Base-by-base conservation (phyloP, 2,329 filamentous ascomycete species). In the Pochonia chlamydosporia region DNA sequence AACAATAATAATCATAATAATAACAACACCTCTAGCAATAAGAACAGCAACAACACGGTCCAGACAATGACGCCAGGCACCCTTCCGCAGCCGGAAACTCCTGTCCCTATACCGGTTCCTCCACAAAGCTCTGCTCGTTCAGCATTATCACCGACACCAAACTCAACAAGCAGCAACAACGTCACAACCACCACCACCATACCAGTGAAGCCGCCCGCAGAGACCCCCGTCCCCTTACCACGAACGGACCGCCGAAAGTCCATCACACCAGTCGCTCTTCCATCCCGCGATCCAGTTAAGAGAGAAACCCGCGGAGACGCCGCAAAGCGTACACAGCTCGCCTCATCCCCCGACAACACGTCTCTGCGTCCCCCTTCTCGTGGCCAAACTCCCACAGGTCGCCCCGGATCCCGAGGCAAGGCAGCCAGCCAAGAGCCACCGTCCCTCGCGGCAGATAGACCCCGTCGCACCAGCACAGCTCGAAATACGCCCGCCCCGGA, bases 401-500 rank as follows among this genome's bases (percentile, higher is more conserved):
- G 76, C 28, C 76, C 77, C 3, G 61, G 65, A 26, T 80, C 77
- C 37, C 69, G 76, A 60, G 76, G 76, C 35, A 77, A 78, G 56
- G 70, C 73, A 48, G 59, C 66, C 49, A 79, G 73, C 55, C 71
- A 74, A 57, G 76, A 79, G 54, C 73, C 74, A 33, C 67, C 68
- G 51, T 73, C 72, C 16, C 63, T 78, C 49, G 76, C 73, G 18
- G 64, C 67, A 41, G 78, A 82, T 49, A 69, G 78, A 40, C 69
- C 76, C 50, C 73, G 78, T 43, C 75, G 78, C 48, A 60, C 77
- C 47, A 81, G 78, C 57, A 79, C 77, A 21, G 74, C 76, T 46
- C 71, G 76, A 49, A 79, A 76, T 56, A 81, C 78, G 1, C 78
- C 78, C 10, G 76, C 68, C 8, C 76, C 77, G 8, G 76, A 78